Percentiles rank a stretch among this genome's conserved stretches.
These are phyloP conservation scores for Pseudogymnoascus sp. DNA, from an alignment of 2,329 filamentous ascomycete genomes.

Conservation along the genomic window DNA sequence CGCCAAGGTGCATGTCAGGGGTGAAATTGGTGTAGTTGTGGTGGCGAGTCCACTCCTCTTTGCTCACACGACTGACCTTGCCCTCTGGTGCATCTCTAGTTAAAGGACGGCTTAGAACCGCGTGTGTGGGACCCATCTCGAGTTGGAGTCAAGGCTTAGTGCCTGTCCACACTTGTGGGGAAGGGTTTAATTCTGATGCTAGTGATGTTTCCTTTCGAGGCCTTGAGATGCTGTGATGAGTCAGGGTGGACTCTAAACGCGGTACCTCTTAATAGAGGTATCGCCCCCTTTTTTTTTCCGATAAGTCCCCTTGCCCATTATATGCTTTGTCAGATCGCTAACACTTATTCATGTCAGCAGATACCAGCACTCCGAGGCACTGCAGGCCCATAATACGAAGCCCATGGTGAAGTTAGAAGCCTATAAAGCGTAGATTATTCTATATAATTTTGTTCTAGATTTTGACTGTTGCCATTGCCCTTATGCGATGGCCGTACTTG, in stretches of 20 bases:
- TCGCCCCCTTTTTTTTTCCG: not conserved
- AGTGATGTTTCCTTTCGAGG: not conserved
- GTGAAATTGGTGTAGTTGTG: constrained; percentile 7
- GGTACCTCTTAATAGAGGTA: not conserved
- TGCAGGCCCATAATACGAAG: not conserved
- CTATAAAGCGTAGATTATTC: not conserved
- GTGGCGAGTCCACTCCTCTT: constrained; percentile 1
- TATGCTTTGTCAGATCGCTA: not conserved
- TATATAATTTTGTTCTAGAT: not conserved
- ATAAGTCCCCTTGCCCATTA: not conserved
- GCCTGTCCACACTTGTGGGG: constrained; percentile 59
- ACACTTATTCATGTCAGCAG: not conserved
- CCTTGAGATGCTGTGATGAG: constrained; percentile 6
- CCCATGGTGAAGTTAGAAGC: not conserved
- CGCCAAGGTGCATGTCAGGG: not conserved
- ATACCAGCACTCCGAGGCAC: not conserved
- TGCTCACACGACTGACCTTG: constrained; percentile 5
- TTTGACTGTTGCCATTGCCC: constrained; percentile 10
- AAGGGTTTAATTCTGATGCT: not conserved
- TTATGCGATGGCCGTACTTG: constrained; percentile 23
- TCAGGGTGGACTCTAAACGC: constrained; percentile 2
- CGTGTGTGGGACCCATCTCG: constrained; percentile 69
- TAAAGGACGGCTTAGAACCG: not conserved
- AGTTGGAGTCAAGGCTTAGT: constrained; percentile 90
- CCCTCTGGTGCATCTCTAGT: not conserved